These are phyloP conservation scores for Zizania palustris DNA, from an alignment of 202 grass and related monocot genomes.

Conservation along the genomic window DNA sequence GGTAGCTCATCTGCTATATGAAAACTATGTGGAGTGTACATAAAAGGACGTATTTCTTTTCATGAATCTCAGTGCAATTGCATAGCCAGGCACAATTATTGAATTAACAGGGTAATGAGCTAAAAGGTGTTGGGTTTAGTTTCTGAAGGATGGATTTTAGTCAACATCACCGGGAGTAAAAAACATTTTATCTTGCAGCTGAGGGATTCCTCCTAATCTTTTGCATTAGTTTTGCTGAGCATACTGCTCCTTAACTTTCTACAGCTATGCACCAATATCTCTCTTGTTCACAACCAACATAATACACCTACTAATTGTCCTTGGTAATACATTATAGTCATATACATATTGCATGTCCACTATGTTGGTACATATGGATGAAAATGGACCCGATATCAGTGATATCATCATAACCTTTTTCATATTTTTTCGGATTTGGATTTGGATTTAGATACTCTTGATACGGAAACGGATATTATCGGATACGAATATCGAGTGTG, in stretches of 20 bases:
- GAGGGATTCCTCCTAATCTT: background rate
- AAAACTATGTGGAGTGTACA: background rate
- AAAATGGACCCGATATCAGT: no score
- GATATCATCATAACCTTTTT: no score
- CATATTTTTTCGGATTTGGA: no score
- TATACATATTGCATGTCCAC: background rate
- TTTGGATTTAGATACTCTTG: no score
- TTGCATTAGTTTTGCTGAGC: background rate
- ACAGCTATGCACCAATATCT: background rate
- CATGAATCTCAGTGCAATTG: background rate
- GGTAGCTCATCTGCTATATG: background rate
- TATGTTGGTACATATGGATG: no score
- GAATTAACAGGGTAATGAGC: background rate
- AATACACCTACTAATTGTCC: background rate
- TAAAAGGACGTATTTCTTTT: background rate
- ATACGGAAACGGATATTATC: no score
- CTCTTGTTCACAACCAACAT: background rate
- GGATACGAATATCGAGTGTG: no score
- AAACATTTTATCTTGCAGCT: conserved; percentile 2
- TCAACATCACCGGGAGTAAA: background rate
- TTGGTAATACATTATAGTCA: background rate
- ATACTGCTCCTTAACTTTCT: background rate
- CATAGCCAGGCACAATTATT: background rate
- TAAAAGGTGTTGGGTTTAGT: background rate
- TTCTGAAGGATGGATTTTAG: conserved; percentile 20